Conservation (phyloP, 1,284 basidiomycete genomes). For the Pseudozyma sp. region DNA sequence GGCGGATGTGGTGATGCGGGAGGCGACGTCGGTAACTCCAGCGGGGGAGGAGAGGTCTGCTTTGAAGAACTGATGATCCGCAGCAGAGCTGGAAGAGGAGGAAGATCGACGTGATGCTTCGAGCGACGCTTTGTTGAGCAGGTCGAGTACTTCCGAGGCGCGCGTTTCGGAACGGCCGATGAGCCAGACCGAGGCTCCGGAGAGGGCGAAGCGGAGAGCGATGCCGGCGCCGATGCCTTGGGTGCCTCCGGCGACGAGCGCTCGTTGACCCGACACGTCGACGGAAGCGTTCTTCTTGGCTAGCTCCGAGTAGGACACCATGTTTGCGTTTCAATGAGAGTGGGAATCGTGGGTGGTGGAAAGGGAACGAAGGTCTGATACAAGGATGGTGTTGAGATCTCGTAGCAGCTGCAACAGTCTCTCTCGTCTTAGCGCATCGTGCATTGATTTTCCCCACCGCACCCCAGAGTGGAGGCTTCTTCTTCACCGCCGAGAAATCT, state of each 20-base stretch:
- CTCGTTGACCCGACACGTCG: slow-evolving; percentile 33
- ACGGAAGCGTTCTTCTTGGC: slow-evolving; percentile 36
- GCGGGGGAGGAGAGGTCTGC: slow-evolving; percentile 66
- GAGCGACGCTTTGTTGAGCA: slow-evolving; percentile 47
- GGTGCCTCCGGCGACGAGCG: slow-evolving; percentile 57
- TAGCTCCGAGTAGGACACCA: slow-evolving; percentile 32
- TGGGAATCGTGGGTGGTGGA: not conserved
- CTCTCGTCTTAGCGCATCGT: no score
- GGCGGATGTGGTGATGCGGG: slow-evolving; percentile 48
- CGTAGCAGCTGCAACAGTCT: no score
- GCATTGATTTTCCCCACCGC: no score
- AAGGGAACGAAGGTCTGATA: not conserved
- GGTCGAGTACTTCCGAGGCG: slow-evolving; percentile 61
- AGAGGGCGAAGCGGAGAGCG: slow-evolving; percentile 60
- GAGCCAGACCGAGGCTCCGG: slow-evolving; percentile 68
- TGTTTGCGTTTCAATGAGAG: not conserved
- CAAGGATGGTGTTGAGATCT: no score
- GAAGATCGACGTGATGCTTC: slow-evolving; percentile 37
- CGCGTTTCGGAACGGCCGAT: slow-evolving; percentile 66
- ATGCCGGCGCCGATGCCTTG: slow-evolving; percentile 63
- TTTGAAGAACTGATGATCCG: slow-evolving; percentile 64
- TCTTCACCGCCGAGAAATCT: no score
- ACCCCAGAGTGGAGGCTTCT: no score
- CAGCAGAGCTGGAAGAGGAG: not conserved
- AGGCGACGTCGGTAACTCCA: slow-evolving; percentile 57